Base-by-base conservation (phyloP, 805 yeast species). In the Geotrichum ghanense region DNA sequence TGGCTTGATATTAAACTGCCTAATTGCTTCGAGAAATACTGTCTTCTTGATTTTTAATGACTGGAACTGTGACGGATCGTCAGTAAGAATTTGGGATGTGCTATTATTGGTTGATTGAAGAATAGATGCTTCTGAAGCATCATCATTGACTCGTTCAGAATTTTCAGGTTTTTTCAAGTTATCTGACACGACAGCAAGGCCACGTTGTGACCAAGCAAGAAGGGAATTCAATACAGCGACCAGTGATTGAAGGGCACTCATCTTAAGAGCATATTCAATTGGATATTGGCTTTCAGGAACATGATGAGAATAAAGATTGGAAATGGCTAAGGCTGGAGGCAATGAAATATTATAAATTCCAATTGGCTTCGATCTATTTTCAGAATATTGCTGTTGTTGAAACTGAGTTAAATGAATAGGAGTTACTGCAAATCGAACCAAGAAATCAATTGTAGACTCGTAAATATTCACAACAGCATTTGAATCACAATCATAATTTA, bases 401-500 rank as follows among this genome's bases (percentile, higher is more conserved):
- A 75, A 69, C 20, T 78, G 74, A 0, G 95, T 76, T 17, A 83
- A 79, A 4, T 79, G 87, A 3, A 83, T 81, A 49, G 87, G 73
- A 0, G 81, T 71, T 31, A 85, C 67, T 0, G 96, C 81, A 73
- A 71, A 61, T 69, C 81, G 49, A 57, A 87, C 83, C 53, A 92
- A 70, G 54, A 83, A 81, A 53, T 87, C 89, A 45, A 88, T 77
- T 40, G 88, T 70, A 44, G 78, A 72, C 64, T 92, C 98, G 64
- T 89, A 86, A 44, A 89, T 71, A 61, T 92, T 92, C 34, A 92
- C 83, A 72, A 81, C 75, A 17, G 73, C 70, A 1, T 75, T 66
- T 25, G 78, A 69, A 61, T 88, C 95, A 69, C 99, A 92, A 64
- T 92, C 99, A 63, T 92, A 94, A 64, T 92, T 92, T 57, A 92